phyloP scores from a whole-genome alignment of 2,329 filamentous ascomycete genomes.

The Sporothrix pallida region DNA sequence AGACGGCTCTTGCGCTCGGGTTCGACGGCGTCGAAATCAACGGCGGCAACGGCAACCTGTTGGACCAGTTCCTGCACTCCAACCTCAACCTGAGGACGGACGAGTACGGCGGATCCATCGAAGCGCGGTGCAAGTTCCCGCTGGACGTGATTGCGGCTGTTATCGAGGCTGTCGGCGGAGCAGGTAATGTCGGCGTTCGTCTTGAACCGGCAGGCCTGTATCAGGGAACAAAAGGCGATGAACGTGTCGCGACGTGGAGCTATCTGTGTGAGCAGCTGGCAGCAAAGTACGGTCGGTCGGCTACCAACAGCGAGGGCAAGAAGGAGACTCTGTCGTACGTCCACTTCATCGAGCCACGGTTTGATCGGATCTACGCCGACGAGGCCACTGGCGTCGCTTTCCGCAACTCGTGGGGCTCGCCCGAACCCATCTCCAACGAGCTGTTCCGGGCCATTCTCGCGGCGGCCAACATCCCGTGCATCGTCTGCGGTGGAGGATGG shows the following conservation, averaged over 20 bases:
- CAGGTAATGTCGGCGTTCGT: slow-evolving; percentile 1
- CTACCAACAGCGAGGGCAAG: too few species aligned
- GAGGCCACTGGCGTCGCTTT: slow-evolving; percentile 1
- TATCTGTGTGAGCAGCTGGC: slow-evolving; percentile 8
- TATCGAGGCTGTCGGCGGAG: not conserved
- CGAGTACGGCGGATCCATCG: slow-evolving; percentile 59
- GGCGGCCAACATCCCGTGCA: slow-evolving; percentile 7
- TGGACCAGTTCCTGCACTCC: slow-evolving; percentile 62
- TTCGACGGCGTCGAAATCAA: slow-evolving; percentile 55
- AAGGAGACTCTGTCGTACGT: not conserved
- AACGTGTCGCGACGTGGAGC: slow-evolving; percentile 23
- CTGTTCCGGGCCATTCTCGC: slow-evolving; percentile 21
- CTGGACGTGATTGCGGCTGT: slow-evolving; percentile 60
- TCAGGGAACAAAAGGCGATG: slow-evolving; percentile 9
- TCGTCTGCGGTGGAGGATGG: slow-evolving; percentile 26
- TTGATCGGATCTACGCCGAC: slow-evolving; percentile 24
- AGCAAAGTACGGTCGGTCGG: not conserved
- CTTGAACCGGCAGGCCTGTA: slow-evolving; percentile 18
- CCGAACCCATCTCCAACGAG: slow-evolving; percentile 24
- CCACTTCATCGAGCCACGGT: slow-evolving; percentile 28
- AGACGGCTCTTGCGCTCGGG: slow-evolving; percentile 57
- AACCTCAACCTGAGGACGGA: slow-evolving; percentile 61
- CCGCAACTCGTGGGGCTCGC: slow-evolving; percentile 17
- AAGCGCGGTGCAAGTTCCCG: slow-evolving; percentile 58
- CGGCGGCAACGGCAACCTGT: slow-evolving; percentile 49